Evolutionary conservation across 192 early-diverging fungal species (phyloP).

Genomic region (Paraglomus occultum): DNA sequence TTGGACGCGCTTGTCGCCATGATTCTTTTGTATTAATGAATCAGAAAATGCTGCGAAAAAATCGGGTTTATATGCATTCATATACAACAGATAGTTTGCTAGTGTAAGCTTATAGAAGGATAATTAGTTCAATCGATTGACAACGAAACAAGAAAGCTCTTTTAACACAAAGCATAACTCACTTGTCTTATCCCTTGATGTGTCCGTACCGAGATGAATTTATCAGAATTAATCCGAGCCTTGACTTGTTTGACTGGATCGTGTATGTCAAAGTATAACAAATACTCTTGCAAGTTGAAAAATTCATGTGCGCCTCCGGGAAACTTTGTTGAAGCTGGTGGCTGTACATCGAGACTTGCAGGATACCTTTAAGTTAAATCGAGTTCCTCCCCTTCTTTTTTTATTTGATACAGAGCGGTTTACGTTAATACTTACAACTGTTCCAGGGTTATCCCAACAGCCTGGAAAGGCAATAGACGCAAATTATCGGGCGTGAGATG

Average conservation of each 20-base stretch:
- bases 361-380: too few species aligned
- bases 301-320: slow-evolving; percentile 46
- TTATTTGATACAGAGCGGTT: too few species aligned
- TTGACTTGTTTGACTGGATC: slow-evolving; percentile 42
- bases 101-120: slow-evolving; percentile 29
- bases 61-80: slow-evolving; percentile 50
- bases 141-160: neutral
- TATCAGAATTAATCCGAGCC: slow-evolving; percentile 47
- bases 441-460: slow-evolving; percentile 49
- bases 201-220: slow-evolving; percentile 47
- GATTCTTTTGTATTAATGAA: slow-evolving; percentile 37
- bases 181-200: slow-evolving; percentile 52
- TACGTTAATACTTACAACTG: slow-evolving; percentile 35
- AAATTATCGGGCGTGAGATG: slow-evolving; percentile 55
- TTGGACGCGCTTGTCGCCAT: slow-evolving; percentile 41
- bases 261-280: slow-evolving; percentile 49
- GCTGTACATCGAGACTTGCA: slow-evolving; percentile 19
- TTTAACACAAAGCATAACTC: neutral
- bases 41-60: slow-evolving; percentile 44
- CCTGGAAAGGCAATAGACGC: slow-evolving; percentile 38
- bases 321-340: slow-evolving; percentile 39
- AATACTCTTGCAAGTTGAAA: slow-evolving; percentile 42
- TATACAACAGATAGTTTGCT: slow-evolving; percentile 40
- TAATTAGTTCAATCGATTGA: neutral
- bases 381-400: too few species aligned